Evolutionary conservation across 805 yeast species (phyloP), one percentile per base, ranked within the genome.

Genomic region (Sporopachydermia lactativora): DNA sequence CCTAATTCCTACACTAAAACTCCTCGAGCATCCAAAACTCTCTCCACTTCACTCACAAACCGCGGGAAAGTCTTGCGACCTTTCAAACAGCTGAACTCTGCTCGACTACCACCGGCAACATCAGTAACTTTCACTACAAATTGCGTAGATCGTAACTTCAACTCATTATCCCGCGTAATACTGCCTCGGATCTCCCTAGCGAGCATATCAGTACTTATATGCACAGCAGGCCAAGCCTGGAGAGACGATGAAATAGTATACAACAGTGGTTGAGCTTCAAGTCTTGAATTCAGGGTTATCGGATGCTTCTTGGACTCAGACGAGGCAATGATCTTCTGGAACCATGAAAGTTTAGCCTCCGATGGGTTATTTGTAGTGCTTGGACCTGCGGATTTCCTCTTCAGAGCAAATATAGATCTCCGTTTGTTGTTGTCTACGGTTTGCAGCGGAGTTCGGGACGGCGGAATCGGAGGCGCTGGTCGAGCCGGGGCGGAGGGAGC

Each of bases 11-110:
- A 24, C n/a, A 24, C 31, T 24, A 24, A n/a, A 24, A 24, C 31
- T 24, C 31, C 31, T 24, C 31, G 31, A 24, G 31, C 31, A n/a
- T 24, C 31, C 31, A 24, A 24, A 8, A 24, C 31, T 24, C n/a
- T 24, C 31, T 24, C 31, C 8, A 24, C 31, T 24, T 24, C 31
- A 8, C 31, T n/a, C n/a, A 24, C 31, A 24, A 24, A 24, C 31
- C n/a, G 8, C 31, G 31, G 13, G n/a, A 24, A 24, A 8, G 31
- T 24, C 31, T 24, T 24, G 13, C n/a, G 8, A 24, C 31, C 31
- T 24, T 24, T 24, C 31, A 8, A 8, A 24, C 31, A 24, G 8
- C 13, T n/a, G n/a, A 24, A 24, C n/a, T 8, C n/a, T 8, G 31
- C 31, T n/a, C 31, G 31, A 24, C 31, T 24, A 8, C 31, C 31